Percentiles rank a stretch among this genome's conserved stretches.
These are phyloP conservation scores for Magnolia officinalis DNA, from an alignment of 164 flowering plant species.

Conservation along the genomic window DNA sequence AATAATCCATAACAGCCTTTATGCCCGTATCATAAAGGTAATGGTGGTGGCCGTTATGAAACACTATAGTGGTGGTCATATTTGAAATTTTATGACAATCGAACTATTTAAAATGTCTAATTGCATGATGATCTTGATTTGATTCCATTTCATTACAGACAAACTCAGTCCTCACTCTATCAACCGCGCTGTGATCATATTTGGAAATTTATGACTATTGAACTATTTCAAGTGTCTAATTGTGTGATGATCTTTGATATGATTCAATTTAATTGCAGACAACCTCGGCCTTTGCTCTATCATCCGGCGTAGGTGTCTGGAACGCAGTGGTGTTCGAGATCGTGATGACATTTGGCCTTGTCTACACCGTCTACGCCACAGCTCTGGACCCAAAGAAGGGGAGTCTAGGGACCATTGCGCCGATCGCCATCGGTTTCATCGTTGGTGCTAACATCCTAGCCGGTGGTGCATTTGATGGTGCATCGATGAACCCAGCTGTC, in stretches of 20 bases:
- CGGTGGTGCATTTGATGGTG: constrained; percentile 49
- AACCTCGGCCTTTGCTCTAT: constrained; percentile 30
- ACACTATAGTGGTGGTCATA: too few relatives aligned
- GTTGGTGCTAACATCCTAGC: constrained; percentile 48
- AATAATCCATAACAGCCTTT: too few relatives aligned
- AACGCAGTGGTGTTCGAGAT: constrained; percentile 43
- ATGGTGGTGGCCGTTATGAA: too few relatives aligned
- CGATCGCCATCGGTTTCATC: constrained; percentile 46
- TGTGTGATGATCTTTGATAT: background rate
- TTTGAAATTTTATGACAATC: too few relatives aligned
- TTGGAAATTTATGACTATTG: too few relatives aligned
- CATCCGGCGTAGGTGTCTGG: constrained; percentile 27
- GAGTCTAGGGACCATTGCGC: constrained; percentile 33
- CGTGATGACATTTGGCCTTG: constrained; percentile 23
- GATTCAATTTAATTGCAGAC: constrained; percentile 16
- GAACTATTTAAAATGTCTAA: too few relatives aligned
- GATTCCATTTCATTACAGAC: background rate
- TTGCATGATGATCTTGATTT: too few relatives aligned
- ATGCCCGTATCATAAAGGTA: too few relatives aligned
- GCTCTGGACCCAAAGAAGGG: constrained; percentile 33
- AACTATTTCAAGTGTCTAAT: too few relatives aligned
- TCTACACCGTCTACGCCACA: constrained; percentile 21
- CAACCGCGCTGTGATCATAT: too few relatives aligned
- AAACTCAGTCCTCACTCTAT: too few relatives aligned
- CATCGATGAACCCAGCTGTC: constrained; percentile 50